These are phyloP conservation scores for Pontederia paniculata DNA, from an alignment of 176 grass and related monocot species.

Conservation along the genomic window DNA sequence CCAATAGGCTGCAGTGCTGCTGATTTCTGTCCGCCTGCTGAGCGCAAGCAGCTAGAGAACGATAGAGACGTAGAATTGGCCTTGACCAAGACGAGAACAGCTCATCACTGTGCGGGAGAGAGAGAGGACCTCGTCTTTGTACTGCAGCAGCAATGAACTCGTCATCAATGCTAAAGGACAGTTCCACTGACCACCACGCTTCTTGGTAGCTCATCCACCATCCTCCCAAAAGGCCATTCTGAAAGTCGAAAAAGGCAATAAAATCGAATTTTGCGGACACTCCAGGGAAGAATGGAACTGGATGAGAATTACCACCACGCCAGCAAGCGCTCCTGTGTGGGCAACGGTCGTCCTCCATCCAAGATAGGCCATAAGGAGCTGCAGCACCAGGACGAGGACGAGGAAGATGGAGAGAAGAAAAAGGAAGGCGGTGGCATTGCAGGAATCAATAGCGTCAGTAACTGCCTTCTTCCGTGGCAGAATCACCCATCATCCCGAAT, in stretches of 20 bases:
- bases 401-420: constrained; percentile 4
- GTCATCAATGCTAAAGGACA: neutral
- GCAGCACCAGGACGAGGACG: constrained; percentile 12
- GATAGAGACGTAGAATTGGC: too few species aligned
- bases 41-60: neutral
- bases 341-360: constrained; percentile 1
- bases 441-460: too few species aligned
- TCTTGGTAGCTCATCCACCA: neutral
- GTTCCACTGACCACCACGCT: neutral
- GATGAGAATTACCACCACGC: constrained; percentile 6
- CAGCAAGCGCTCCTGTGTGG: constrained; percentile 7
- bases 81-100: neutral
- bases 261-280: neutral
- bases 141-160: neutral
- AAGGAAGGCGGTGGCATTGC: neutral
- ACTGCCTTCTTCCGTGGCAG: neutral
- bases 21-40: neutral
- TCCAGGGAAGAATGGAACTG: constrained; percentile 7
- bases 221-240: neutral
- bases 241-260: neutral
- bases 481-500: constrained; percentile 9
- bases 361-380: constrained; percentile 11
- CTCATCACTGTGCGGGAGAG: neutral
- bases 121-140: neutral
- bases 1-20: neutral